Conservation (phyloP, 352 stramenopile genomes). For the Phytophthora kernoviae region DNA sequence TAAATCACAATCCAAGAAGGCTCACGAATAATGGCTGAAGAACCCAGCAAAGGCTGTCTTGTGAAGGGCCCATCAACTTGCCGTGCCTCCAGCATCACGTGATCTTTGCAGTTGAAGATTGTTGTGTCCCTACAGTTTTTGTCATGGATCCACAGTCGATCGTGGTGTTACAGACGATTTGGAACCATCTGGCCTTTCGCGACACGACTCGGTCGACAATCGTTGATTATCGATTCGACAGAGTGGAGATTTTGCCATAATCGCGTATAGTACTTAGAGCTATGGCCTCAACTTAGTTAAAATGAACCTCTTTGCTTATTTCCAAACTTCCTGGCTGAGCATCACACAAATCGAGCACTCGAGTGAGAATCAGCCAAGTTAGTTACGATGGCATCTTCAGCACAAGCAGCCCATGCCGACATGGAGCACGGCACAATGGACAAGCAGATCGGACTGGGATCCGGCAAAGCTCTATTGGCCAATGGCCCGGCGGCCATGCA, state of each 20-base stretch:
- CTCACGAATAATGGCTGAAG: no score
- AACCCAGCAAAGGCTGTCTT: no score
- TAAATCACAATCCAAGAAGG: no score
- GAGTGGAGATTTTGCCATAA: slow-evolving; percentile 14
- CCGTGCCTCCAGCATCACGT: not conserved
- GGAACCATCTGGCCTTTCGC: slow-evolving; percentile 1
- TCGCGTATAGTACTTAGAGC: slow-evolving; percentile 1
- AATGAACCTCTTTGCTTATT: slow-evolving; percentile 10
- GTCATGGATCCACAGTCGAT: not conserved
- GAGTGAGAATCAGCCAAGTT: not conserved
- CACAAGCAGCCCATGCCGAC: slow-evolving; percentile 3
- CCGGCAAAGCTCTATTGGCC: slow-evolving; percentile 33
- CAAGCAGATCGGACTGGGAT: slow-evolving; percentile 31
- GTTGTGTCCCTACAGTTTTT: not conserved
- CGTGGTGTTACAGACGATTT: not conserved
- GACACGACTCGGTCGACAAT: slow-evolving; percentile 5
- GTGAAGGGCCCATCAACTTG: not conserved
- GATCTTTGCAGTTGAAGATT: not conserved
- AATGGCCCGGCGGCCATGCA: slow-evolving; percentile 47
- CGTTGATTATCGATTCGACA: slow-evolving; percentile 18
- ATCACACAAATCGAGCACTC: slow-evolving; percentile 1
- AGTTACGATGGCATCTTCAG: not conserved
- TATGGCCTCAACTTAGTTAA: not conserved
- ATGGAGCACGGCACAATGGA: slow-evolving; percentile 14
- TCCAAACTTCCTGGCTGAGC: slow-evolving; percentile 15